Percentiles rank a stretch among this genome's conserved stretches.
These are phyloP conservation scores for Phytophthora macrochlamydospora DNA, from an alignment of 352 stramenopile genomes.

Conservation along the genomic window DNA sequence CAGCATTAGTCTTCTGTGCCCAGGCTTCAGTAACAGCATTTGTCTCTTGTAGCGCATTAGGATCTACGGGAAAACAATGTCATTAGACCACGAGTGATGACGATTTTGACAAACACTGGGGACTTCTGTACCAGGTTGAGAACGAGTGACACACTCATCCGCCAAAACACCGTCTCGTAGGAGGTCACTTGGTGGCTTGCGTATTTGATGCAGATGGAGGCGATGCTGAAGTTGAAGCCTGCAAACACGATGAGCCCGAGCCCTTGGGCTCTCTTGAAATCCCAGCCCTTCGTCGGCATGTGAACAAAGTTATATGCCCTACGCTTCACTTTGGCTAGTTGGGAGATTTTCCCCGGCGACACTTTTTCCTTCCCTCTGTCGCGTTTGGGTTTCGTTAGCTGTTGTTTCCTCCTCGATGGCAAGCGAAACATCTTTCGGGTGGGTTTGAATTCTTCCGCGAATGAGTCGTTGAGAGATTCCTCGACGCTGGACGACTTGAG, in stretches of 20 bases:
- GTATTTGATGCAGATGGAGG: constrained; percentile 70
- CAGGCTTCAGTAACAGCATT: constrained; percentile 37
- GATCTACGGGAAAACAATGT: constrained; percentile 19
- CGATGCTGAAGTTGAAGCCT: constrained; percentile 68
- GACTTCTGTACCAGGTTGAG: constrained; percentile 48
- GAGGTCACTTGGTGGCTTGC: constrained; percentile 56
- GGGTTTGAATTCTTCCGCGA: no score
- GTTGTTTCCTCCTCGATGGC: no score
- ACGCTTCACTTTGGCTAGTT: no score
- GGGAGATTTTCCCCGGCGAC: no score
- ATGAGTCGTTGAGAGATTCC: no score
- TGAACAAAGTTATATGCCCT: constrained; percentile 1
- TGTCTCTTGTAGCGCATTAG: constrained; percentile 44
- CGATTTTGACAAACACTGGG: no score
- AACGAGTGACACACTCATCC: constrained; percentile 47
- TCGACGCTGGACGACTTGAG: no score
- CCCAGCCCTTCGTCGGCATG: constrained; percentile 2
- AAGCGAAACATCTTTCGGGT: no score
- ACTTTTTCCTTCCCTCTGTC: no score
- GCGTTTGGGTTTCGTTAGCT: no score
- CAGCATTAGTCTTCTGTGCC: constrained; percentile 45
- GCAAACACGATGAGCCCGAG: constrained; percentile 58
- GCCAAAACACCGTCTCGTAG: constrained; percentile 68
- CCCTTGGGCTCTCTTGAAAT: constrained; percentile 32
- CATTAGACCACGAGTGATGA: no score